Conservation (phyloP, 176 grass and related monocot genomes). For the sorghum (Sorghum bicolor) region DNA sequence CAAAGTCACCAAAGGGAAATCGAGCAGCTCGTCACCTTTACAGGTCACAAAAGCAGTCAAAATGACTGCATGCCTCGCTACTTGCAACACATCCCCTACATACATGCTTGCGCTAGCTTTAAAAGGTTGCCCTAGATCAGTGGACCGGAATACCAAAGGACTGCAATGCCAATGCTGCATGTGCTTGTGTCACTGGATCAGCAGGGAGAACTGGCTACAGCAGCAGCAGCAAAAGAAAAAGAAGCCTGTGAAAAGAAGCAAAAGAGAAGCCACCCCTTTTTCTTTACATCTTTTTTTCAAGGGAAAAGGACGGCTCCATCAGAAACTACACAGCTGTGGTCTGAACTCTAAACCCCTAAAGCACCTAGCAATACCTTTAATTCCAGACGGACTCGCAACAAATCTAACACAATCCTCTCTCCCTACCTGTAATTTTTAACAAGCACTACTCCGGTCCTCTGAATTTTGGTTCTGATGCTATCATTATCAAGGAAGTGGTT, state of each 20-base stretch:
- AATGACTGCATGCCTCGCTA: conserved; percentile 30
- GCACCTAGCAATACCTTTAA: conserved; percentile 20
- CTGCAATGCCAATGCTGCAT: conserved; percentile 30
- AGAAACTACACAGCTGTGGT: conserved; percentile 47
- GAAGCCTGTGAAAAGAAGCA: conserved; percentile 36
- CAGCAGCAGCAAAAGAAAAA: conserved; percentile 22
- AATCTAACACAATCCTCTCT: conserved; percentile 16
- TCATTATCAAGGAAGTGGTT: neutral
- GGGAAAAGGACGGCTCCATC: conserved; percentile 24
- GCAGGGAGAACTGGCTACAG: conserved; percentile 4
- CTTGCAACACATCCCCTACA: conserved; percentile 4
- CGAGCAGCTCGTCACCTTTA: conserved; percentile 15
- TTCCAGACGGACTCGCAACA: conserved; percentile 32
- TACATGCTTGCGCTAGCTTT: conserved; percentile 21
- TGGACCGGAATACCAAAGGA: conserved; percentile 21
- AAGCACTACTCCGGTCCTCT: neutral
- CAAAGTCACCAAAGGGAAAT: neutral
- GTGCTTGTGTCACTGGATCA: conserved; percentile 34
- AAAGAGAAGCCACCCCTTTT: conserved; percentile 35
- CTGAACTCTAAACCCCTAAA: conserved; percentile 20
- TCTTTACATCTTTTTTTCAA: conserved; percentile 49
- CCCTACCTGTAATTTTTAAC: neutral
- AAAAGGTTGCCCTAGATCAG: conserved; percentile 25
- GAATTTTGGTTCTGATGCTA: neutral
- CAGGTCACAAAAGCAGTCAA: conserved; percentile 48